These are phyloP conservation scores for Codiaeum variegatum DNA, from an alignment of 441 rosid species.

Conservation along the genomic window DNA sequence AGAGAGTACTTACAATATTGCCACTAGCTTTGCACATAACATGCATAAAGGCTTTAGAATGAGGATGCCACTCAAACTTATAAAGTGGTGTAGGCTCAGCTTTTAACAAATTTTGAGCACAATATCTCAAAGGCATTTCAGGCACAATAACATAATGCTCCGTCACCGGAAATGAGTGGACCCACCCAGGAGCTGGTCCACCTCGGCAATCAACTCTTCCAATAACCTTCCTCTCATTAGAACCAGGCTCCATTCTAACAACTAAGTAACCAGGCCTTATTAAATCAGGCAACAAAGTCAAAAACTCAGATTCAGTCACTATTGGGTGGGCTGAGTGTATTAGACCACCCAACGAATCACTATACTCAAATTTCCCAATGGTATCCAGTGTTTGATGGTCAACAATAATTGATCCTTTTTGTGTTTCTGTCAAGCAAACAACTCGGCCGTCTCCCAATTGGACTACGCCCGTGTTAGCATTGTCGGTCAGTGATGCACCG, in stretches of 20 bases:
- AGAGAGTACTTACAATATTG: constrained; percentile 50
- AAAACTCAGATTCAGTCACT: constrained; percentile 69
- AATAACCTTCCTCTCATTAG: constrained; percentile 75
- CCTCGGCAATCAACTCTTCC: constrained; percentile 74
- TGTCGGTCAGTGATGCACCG: constrained; percentile 85
- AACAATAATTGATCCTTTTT: constrained; percentile 75
- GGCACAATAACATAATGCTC: constrained; percentile 79
- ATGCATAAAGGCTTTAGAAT: constrained; percentile 66
- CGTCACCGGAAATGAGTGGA: constrained; percentile 91
- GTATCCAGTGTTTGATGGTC: constrained; percentile 72
- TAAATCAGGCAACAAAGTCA: constrained; percentile 80
- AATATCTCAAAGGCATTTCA: constrained; percentile 92
- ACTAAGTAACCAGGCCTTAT: constrained; percentile 70
- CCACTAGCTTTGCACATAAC: constrained; percentile 89
- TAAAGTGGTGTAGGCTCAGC: constrained; percentile 94
- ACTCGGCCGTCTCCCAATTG: constrained; percentile 88
- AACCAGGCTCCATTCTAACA: constrained; percentile 73
- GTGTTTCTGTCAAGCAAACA: constrained; percentile 90
- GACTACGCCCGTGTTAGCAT: constrained; percentile 90
- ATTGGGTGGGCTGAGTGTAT: constrained; percentile 92
- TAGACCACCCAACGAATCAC: constrained; percentile 62
- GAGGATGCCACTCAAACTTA: constrained; percentile 90
- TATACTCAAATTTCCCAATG: constrained; percentile 62
- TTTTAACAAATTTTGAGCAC: constrained; percentile 66
- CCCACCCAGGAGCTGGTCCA: constrained; percentile 92